A percentile compares a stretch with the other conserved stretches of the same genome.
phyloP scores from a whole-genome alignment of 148 eudicot genomes.

The Oxyria digyna region DNA sequence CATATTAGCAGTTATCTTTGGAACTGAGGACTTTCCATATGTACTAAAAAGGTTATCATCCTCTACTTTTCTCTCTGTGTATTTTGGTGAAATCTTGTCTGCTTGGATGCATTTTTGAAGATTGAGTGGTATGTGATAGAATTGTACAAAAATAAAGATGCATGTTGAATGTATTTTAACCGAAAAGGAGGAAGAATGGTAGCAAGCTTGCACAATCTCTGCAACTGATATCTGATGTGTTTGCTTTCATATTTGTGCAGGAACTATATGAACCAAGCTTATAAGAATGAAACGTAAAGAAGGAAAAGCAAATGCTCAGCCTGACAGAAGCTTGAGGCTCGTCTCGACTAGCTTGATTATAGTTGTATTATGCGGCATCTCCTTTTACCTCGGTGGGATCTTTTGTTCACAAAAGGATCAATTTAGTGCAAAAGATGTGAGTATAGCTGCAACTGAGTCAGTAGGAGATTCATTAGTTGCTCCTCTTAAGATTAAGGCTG shows the following conservation, averaged over 20 bases:
- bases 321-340: conserved; percentile 42
- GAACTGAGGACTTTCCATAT: neutral
- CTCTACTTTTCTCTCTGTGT: neutral
- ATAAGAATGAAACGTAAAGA: conserved; percentile 62
- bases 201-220: neutral
- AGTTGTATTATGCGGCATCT: conserved; percentile 59
- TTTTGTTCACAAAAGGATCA: conserved; percentile 45
- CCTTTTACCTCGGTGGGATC: conserved; percentile 81
- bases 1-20: neutral
- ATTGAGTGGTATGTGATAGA: neutral
- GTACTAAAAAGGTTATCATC: neutral
- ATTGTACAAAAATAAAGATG: neutral
- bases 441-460: conserved; percentile 18
- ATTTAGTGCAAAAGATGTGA: conserved; percentile 19
- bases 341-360: conserved; percentile 37
- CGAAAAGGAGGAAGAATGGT: too few species aligned
- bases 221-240: neutral
- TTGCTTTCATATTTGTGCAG: neutral
- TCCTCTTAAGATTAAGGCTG: conserved; percentile 38
- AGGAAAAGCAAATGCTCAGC: conserved; percentile 32
- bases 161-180: too few species aligned
- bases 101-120: neutral
- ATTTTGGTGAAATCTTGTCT: neutral
- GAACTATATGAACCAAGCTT: neutral
- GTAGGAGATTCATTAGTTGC: conserved; percentile 17